Evolutionary conservation across 78 protist species (phyloP), one percentile per base, ranked within the genome.

Genomic region (Isochrysis galbana): DNA sequence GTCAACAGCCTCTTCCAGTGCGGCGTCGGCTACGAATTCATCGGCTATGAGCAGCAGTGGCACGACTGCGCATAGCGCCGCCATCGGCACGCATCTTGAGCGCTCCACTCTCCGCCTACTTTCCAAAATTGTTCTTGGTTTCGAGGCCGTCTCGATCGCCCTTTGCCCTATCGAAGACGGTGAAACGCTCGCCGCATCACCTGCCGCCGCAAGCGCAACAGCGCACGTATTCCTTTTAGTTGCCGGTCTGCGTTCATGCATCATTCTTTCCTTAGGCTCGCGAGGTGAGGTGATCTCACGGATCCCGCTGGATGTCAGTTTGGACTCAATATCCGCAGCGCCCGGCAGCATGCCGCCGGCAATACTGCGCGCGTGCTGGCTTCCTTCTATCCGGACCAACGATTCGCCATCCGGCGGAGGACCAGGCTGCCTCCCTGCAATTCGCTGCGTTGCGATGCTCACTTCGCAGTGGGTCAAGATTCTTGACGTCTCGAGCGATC

Each of bases 401-500:
- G n/a, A n/a, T n/a, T n/a, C n/a, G n/a, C n/a, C n/a, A n/a, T n/a
- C n/a, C n/a, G n/a, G n/a, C n/a, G n/a, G n/a, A n/a, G n/a, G n/a
- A n/a, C n/a, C 74, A 32, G 23, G n/a, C 5, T 61, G 74, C 36
- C 74, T 61, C 74, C 74, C 4, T 21, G 74, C n/a, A 2, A 26
- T 32, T 23, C 36, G 36, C 74, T 23, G 36, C 74, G 19, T 23
- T 2, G 74, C 23, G n/a, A 87, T 83, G 80, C 61, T 91, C 44
- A 82, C 94, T 26, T 5, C 36, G 36, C 54, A 10, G 25, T 93
- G 77, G 21, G 91, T 93, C 84, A 89, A 91, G 61, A 41, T 96
- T 25, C 96, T 89, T 87, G 96, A 96, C 84, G 80, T 96, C 7
- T 72, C 96, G 0, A 21, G 22, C 45, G 96, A 95, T 91, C 89